Evolutionary conservation across 164 flowering plant species (phyloP), one percentile per base, ranked within the genome.

Genomic region (Nymphaea colorata): DNA sequence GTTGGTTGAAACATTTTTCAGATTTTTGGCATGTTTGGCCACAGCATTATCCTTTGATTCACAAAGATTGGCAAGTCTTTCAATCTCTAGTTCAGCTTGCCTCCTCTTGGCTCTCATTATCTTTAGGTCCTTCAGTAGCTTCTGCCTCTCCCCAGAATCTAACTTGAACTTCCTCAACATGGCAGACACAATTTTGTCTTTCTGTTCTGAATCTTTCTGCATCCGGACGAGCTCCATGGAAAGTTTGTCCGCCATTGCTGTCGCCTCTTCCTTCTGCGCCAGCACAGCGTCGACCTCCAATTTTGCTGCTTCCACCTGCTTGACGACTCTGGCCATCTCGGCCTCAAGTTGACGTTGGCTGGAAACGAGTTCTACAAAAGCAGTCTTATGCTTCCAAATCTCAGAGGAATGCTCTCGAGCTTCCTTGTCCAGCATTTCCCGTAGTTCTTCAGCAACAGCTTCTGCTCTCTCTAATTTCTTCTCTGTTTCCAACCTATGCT

Each of bases 351-450:
- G 97, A 42, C 94, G 70, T 65, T 95, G 99, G 74, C 79, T 85
- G 10, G 99, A 91, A 10, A 88, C 96, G n/a, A 91, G 85, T 83
- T 92, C 98, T 61, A 91, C 79, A 77, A 91, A 86, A 4, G 97
- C 91, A 42, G 92, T 85, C 72, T 95, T 95, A 66, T 88, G 96
- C 81, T 83, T 91, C 84, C 83, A 67, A 61, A 88, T 74, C 75
- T 91, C 92, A 4, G 78, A 70, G 11, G 87, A 77, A 75, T 86
- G 91, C 64, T 85, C 85, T 68, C 82, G 81, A 65, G 83, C 79
- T 70, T 82, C 87, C 41, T 65, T 78, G 70, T 79, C 83, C 16
- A 72, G 72, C 36, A 74, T 67, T 67, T 86, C 90, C 63, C 82
- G 84, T 79, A 85, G 61, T 69, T 86, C 94, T 62, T 84, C 86